Conservation (phyloP, 345 rosid genomes). For the Eucalyptus paniculata region DNA sequence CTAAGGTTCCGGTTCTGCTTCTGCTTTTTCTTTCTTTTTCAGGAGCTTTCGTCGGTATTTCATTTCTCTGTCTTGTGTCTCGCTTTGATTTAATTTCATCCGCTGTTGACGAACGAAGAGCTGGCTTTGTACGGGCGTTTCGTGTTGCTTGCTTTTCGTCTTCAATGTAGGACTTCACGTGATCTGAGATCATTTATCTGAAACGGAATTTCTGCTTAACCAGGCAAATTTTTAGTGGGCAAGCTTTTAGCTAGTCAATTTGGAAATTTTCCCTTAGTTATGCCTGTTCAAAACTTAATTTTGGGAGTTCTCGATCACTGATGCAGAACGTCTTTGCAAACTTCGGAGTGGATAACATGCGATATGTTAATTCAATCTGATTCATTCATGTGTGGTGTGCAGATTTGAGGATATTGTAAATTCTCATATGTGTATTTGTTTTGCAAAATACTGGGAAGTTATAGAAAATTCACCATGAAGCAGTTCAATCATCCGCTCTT, state of each 20-base stretch:
- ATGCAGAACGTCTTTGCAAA: background rate
- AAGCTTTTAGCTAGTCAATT: background rate
- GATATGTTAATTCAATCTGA: background rate
- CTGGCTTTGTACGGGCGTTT: background rate
- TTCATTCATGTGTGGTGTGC: background rate
- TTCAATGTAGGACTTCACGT: background rate
- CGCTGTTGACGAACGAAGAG: background rate
- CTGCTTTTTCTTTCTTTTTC: background rate
- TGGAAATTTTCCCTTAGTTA: background rate
- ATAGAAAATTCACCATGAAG: background rate
- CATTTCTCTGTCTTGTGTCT: background rate
- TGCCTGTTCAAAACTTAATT: background rate
- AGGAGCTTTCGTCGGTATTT: background rate
- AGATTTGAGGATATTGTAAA: background rate
- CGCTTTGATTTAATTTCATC: background rate
- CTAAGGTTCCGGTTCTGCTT: constrained; percentile 29
- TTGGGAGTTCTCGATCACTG: background rate
- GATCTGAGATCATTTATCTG: background rate
- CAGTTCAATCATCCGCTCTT: background rate
- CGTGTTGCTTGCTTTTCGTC: background rate
- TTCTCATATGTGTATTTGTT: background rate
- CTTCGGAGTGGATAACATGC: background rate
- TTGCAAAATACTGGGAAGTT: background rate
- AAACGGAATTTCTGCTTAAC: background rate
- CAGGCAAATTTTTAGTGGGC: background rate